Evolutionary conservation across 1,284 basidiomycete genomes (phyloP).

Genomic region (Bjerkandera adusta): DNA sequence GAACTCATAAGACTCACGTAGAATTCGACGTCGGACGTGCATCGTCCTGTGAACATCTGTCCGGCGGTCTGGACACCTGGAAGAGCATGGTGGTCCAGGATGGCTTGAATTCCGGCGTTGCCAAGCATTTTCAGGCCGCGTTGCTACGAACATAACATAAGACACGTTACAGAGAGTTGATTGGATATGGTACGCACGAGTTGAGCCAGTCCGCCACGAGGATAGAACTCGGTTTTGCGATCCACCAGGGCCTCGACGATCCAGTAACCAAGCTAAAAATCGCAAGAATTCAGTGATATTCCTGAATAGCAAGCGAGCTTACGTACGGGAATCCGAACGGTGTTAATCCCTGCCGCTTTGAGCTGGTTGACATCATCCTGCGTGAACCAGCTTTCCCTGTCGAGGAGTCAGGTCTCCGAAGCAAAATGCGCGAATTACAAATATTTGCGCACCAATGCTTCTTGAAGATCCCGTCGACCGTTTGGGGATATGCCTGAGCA

Average conservation of each 20-base stretch:
- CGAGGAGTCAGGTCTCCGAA: background rate
- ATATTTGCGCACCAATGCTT: constrained; percentile 53
- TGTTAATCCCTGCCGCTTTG: constrained; percentile 58
- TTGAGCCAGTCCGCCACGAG: constrained; percentile 63
- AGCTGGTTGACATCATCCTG: constrained; percentile 57
- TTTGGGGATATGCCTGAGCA: constrained; percentile 54
- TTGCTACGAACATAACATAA: constrained; percentile 38
- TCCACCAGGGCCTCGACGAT: constrained; percentile 72
- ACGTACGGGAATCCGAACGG: constrained; percentile 70
- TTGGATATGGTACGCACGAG: constrained; percentile 41
- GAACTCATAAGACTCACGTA: constrained; percentile 47
- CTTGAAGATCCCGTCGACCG: constrained; percentile 57
- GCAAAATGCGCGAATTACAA: background rate
- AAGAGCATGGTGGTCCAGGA: constrained; percentile 76
- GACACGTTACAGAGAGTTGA: background rate
- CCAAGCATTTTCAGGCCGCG: constrained; percentile 58
- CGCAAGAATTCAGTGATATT: background rate
- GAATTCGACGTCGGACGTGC: constrained; percentile 68
- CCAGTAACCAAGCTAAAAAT: constrained; percentile 72
- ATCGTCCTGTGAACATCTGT: constrained; percentile 71
- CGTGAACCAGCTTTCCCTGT: constrained; percentile 72
- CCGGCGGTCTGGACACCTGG: constrained; percentile 63
- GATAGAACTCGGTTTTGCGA: constrained; percentile 57
- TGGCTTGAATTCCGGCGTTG: constrained; percentile 59
- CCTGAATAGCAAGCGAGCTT: background rate